These are phyloP conservation scores for Hyphodiscus hymeniophilus DNA, from an alignment of 495 filamentous ascomycete genomes.

Conservation along the genomic window DNA sequence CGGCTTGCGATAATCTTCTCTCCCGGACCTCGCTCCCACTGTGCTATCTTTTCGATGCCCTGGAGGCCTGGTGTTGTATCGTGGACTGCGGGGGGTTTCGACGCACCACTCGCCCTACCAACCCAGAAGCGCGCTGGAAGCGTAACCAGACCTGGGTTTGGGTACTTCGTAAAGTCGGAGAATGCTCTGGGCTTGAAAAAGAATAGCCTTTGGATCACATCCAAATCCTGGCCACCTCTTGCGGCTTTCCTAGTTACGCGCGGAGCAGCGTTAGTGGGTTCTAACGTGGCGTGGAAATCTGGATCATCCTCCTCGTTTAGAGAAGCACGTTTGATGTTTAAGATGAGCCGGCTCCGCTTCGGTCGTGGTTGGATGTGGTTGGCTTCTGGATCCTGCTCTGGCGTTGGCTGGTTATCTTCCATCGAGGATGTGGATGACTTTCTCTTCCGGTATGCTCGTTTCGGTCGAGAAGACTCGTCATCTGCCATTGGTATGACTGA, in stretches of 20 bases:
- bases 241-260: background rate
- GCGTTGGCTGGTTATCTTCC: too few relatives aligned
- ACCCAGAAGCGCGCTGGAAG: conserved; percentile 11
- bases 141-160: conserved; percentile 12
- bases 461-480: too few relatives aligned
- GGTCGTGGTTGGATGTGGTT: too few relatives aligned
- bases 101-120: too few relatives aligned
- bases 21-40: background rate
- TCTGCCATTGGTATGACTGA: too few relatives aligned
- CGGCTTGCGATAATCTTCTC: background rate
- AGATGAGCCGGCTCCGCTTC: background rate
- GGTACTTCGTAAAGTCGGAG: background rate
- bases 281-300: too few relatives aligned
- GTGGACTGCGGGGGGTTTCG: too few relatives aligned
- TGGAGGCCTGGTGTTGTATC: too few relatives aligned
- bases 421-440: too few relatives aligned
- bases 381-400: too few relatives aligned
- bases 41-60: background rate
- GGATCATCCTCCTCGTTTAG: background rate
- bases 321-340: background rate
- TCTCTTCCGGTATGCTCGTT: too few relatives aligned
- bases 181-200: conserved; percentile 15
- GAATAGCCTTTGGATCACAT: conserved; percentile 12
- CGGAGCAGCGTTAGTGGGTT: too few relatives aligned
- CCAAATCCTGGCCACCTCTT: background rate